These are phyloP conservation scores for Xylaria palmicola DNA, from an alignment of 495 filamentous ascomycete genomes.

Conservation along the genomic window DNA sequence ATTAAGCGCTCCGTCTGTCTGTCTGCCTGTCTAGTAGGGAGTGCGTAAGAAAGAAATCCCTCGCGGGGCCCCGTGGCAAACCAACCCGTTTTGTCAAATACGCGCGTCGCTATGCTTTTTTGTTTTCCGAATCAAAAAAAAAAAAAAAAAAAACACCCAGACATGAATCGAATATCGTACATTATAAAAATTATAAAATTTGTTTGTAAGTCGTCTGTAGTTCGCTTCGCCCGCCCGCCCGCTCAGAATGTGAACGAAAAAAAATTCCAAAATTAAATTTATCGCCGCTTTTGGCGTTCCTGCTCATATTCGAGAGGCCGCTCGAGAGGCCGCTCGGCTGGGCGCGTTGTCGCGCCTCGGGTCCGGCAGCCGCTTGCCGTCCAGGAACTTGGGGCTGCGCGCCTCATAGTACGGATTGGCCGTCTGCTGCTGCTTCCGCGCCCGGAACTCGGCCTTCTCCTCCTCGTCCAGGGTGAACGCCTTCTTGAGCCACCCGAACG, in stretches of 20 bases:
- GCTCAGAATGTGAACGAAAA: background rate
- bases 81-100: conserved; percentile 11
- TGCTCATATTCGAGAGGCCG: conserved; percentile 5
- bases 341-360: conserved; percentile 13
- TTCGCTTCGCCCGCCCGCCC: too few relatives aligned
- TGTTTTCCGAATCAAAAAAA: background rate
- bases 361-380: conserved; percentile 39
- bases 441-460: conserved; percentile 52
- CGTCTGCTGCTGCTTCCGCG: conserved; percentile 38
- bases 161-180: too few relatives aligned
- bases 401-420: conserved; percentile 43
- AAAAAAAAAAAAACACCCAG: too few relatives aligned
- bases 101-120: conserved; percentile 14
- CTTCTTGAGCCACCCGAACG: conserved; percentile 60
- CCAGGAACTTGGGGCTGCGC: conserved; percentile 42
- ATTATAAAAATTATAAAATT: too few relatives aligned
- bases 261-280: background rate
- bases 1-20: too few relatives aligned
- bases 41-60: background rate
- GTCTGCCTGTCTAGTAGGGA: background rate
- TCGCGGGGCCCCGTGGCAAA: background rate
- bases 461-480: conserved; percentile 57
- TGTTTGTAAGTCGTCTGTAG: too few relatives aligned
- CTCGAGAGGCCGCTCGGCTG: background rate
- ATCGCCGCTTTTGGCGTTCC: background rate